Base-by-base conservation (phyloP, 371 early-diverging fungal species). In the Mucor saturninus region DNA sequence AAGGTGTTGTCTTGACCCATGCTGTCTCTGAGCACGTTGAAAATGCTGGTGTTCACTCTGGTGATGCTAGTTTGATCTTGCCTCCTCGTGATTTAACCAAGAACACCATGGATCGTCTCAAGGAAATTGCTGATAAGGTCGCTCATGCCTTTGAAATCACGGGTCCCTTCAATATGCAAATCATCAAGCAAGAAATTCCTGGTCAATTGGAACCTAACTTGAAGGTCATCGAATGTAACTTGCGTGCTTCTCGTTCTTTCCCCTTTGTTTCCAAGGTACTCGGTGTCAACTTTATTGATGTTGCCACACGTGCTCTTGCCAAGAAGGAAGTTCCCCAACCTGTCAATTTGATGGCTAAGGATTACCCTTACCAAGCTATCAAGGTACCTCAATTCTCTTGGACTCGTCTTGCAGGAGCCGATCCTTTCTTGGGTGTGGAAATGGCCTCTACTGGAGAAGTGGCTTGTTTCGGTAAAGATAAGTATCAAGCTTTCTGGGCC, bases 371-470 rank as follows among this genome's bases (percentile, higher is more conserved):
- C 83, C 88, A 90, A 30, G 94, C 90, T 13, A 88, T 95, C 71
- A 97, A 97, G 83, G 95, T 93, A 26, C 95, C 96, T 46, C 92
- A 95, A 70, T 97, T 96, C 88, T 89, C 89, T 37, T 97, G 93
- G 91, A 93, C 93, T 51, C 93, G 98, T 59, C 84, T 97, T 51
- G 88, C 88, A 6, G 96, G 98, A 49, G 96, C 98, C 31, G 98
- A 97, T 72, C 96, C 98, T 40, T 86, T 94, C 80, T 82, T 97
- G 51, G 96, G 96, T 56, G 98, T 97, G 45, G 98, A 97, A 73
- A 97, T 97, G 96, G 92, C 95, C n/a, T 94, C 95, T 8, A 97
- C 98, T 1, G 98, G 98, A 62, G 98, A 97, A 82, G 96, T 97
- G 29, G 98, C 98, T 0, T 95, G 96, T 81, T 97, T 97, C 64